Percentiles rank a stretch among this genome's conserved stretches.
Evolutionary conservation across 1,139 yeast species (phyloP).

Genomic region (Nakaseomyces delphensis): DNA sequence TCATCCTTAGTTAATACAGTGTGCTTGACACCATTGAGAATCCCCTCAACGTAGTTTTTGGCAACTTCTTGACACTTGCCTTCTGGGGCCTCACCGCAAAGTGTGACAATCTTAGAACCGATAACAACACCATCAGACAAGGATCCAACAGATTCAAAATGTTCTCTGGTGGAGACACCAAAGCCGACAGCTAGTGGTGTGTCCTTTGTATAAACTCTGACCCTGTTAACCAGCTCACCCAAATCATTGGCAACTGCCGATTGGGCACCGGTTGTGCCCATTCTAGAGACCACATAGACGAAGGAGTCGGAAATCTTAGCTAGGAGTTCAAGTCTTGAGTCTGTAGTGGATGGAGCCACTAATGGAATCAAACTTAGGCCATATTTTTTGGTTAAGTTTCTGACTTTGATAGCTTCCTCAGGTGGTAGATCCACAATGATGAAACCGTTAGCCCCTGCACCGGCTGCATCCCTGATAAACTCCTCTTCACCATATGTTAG

Average conservation of each 20-base stretch:
- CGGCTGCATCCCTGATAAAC: slow-evolving; percentile 65
- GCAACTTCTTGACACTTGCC: slow-evolving; percentile 56
- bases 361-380: slow-evolving; percentile 84
- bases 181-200: slow-evolving; percentile 94
- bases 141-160: slow-evolving; percentile 68
- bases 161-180: slow-evolving; percentile 92
- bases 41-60: slow-evolving; percentile 55
- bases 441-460: slow-evolving; percentile 92
- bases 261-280: slow-evolving; percentile 94
- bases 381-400: slow-evolving; percentile 56
- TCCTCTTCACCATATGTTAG: slow-evolving; percentile 81
- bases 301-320: slow-evolving; percentile 88
- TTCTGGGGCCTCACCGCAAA: slow-evolving; percentile 54
- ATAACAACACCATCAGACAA: slow-evolving; percentile 91
- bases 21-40: slow-evolving; percentile 53
- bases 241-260: slow-evolving; percentile 56
- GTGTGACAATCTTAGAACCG: slow-evolving; percentile 74
- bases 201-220: slow-evolving; percentile 62
- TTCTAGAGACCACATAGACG: slow-evolving; percentile 89
- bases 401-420: slow-evolving; percentile 85
- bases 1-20: slow-evolving; percentile 25
- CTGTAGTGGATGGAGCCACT: slow-evolving; percentile 94
- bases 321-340: slow-evolving; percentile 70
- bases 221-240: slow-evolving; percentile 61
- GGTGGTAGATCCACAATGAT: slow-evolving; percentile 95